Evolutionary conservation across 352 stramenopile species (phyloP), one percentile per base, ranked within the genome.

Genomic region (Globisporangium echinulatum): DNA sequence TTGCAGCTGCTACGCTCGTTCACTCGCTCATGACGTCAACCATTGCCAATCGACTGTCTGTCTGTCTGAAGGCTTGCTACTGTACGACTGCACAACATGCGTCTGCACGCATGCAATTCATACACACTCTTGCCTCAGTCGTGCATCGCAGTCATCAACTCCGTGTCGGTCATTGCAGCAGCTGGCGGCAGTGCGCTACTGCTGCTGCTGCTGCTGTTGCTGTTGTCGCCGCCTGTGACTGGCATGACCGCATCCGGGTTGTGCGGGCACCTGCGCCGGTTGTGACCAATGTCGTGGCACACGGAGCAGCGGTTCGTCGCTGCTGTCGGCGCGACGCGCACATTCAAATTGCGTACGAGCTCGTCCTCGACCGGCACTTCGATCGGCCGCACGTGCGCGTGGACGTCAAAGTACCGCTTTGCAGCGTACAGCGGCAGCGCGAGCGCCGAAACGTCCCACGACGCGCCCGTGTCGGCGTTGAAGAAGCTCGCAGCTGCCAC

Each of bases 311-410:
- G 60, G 39, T 79, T 81, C 7, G 58, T 42, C 10, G 52, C 53
- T 1, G 51, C 60, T 1, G 54, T 64, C 14, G 63, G 52, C 42
- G 68, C 70, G 61, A 77, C 69, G 38, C 77, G 64, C 51, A 81
- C 72, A 2, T 59, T n/a, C 40, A 61, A 15, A 40, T 81, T 79
- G 39, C 68, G 65, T 36, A 73, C 66, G n/a, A 80, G 67, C 51
- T 80, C 72, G 17, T 80, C 72, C 48, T 80, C 72, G 40, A 77
- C 67, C 2, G 72, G 72, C 36, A 80, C 68, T 43, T 80, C 62
- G 25, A 72, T 58, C 52, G 71, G 64, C 36, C 63, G 62, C 46
- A 63, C 38, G 5, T 70, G 54, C 1, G 67, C 54, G 25, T 75
- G 77, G 38, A 70, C 64, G 36, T 74, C 61, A 10, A 50, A 42